Evolutionary conservation across 2,329 filamentous ascomycete genomes (phyloP).

Genomic region (Septoria petroselini): DNA sequence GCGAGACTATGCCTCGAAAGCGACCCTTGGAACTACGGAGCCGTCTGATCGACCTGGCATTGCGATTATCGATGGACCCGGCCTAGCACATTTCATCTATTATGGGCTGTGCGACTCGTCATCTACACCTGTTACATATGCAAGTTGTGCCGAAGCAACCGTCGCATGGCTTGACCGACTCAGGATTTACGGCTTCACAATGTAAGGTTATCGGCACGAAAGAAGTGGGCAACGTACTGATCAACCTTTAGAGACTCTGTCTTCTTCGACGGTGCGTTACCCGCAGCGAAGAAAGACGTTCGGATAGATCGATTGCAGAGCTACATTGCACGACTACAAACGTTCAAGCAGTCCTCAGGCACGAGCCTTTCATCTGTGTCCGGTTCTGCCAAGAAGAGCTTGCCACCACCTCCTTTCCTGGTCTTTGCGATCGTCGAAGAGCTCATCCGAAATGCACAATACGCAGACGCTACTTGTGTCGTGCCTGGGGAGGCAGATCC

Average conservation of each 20-base stretch:
- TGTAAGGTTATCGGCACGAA: constrained; percentile 53
- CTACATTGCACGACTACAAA: constrained; percentile 56
- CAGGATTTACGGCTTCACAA: constrained; percentile 51
- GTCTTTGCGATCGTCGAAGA: constrained; percentile 74
- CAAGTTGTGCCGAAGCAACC: constrained; percentile 58
- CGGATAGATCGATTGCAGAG: constrained; percentile 60
- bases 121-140: constrained; percentile 45
- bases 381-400: constrained; percentile 32
- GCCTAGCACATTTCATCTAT: constrained; percentile 71
- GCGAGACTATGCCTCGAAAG: constrained; percentile 18
- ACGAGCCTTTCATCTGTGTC: constrained; percentile 19
- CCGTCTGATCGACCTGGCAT: constrained; percentile 15
- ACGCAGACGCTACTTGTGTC: constrained; percentile 51
- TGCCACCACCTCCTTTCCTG: constrained; percentile 64
- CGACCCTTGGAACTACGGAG: constrained; percentile 12
- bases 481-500: constrained; percentile 82
- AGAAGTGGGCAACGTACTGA: constrained; percentile 1
- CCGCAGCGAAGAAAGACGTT: constrained; percentile 60
- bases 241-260: constrained; percentile 59
- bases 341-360: constrained; percentile 41
- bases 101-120: constrained; percentile 37
- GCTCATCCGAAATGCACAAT: constrained; percentile 46
- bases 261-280: constrained; percentile 83
- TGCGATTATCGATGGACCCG: constrained; percentile 71
- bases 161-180: constrained; percentile 63